Percentiles rank a stretch among this genome's conserved stretches.
Conservation (phyloP, 192 early-diverging fungal species). For the Backusella australiensis region DNA sequence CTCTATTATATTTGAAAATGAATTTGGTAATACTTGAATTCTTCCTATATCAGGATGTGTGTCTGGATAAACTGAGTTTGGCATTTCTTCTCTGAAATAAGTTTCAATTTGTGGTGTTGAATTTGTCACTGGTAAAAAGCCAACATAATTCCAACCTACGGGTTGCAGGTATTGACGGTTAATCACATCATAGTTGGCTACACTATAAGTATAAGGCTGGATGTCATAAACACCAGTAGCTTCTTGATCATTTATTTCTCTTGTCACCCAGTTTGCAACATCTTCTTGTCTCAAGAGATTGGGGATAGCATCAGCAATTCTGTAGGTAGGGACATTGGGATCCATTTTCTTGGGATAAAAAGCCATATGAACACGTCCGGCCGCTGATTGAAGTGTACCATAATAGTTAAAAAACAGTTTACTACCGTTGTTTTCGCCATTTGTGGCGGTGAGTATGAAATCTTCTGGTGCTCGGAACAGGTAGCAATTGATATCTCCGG, state of each 20-base stretch:
- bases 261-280: conserved; percentile 11
- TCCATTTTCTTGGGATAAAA: conserved; percentile 30
- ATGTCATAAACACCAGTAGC: conserved; percentile 17
- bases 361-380: conserved; percentile 19
- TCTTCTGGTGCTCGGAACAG: conserved; percentile 15
- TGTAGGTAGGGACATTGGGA: conserved; percentile 23
- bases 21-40: conserved; percentile 11
- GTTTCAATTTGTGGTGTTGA: conserved; percentile 25
- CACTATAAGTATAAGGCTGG: conserved; percentile 18
- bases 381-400: not conserved
- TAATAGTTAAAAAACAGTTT: conserved; percentile 19
- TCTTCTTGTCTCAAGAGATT: not conserved
- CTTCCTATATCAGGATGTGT: conserved; percentile 14
- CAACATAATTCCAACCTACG: conserved; percentile 31
- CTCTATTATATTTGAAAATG: not conserved
- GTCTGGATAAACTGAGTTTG: not conserved
- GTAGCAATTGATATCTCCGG: conserved; percentile 22
- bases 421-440: conserved; percentile 21
- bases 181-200: conserved; percentile 18
- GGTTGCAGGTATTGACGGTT: conserved; percentile 21
- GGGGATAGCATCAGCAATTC: not conserved
- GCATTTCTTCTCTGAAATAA: conserved; percentile 11
- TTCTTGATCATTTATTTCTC: conserved; percentile 17
- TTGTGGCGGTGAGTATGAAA: conserved; percentile 18
- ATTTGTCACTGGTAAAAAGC: conserved; percentile 29